phyloP scores from a whole-genome alignment of 2,329 filamentous ascomycete species.

The Penicillium sp. region DNA sequence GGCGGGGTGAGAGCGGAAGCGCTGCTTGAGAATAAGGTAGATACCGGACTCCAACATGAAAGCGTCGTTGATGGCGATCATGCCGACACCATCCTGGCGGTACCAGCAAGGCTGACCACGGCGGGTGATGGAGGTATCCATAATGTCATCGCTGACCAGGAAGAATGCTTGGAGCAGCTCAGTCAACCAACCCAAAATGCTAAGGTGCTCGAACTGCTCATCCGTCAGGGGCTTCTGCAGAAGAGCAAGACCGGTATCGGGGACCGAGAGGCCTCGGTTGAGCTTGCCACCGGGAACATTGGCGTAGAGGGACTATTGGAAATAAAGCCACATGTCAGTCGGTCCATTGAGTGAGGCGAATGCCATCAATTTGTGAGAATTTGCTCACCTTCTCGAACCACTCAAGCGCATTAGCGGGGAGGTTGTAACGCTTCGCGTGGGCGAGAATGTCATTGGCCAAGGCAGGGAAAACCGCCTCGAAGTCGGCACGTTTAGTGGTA shows the following conservation, averaged over 20 bases:
- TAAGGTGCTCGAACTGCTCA: slow-evolving; percentile 82
- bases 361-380: neutral
- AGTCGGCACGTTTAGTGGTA: slow-evolving; percentile 67
- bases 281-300: slow-evolving; percentile 95
- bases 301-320: slow-evolving; percentile 66
- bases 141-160: slow-evolving; percentile 97
- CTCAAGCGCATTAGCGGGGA: slow-evolving; percentile 72
- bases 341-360: neutral
- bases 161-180: slow-evolving; percentile 99
- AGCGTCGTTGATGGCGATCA: slow-evolving; percentile 97
- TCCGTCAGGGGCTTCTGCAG: slow-evolving; percentile 67
- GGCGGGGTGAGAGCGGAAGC: slow-evolving; percentile 79
- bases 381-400: slow-evolving; percentile 76
- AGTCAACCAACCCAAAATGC: slow-evolving; percentile 92
- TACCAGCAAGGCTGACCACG: slow-evolving; percentile 97
- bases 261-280: slow-evolving; percentile 97
- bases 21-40: slow-evolving; percentile 87
- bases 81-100: slow-evolving; percentile 79
- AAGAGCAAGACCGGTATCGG: slow-evolving; percentile 81
- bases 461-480: slow-evolving; percentile 84
- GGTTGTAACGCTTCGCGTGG: slow-evolving; percentile 74
- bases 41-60: slow-evolving; percentile 92
- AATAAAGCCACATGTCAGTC: slow-evolving; percentile 3
- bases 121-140: slow-evolving; percentile 93
- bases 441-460: slow-evolving; percentile 77